Evolutionary conservation across 176 grass and related monocot species (phyloP), one percentile per base, ranked within the genome.

Genomic region (Leersia perrieri): DNA sequence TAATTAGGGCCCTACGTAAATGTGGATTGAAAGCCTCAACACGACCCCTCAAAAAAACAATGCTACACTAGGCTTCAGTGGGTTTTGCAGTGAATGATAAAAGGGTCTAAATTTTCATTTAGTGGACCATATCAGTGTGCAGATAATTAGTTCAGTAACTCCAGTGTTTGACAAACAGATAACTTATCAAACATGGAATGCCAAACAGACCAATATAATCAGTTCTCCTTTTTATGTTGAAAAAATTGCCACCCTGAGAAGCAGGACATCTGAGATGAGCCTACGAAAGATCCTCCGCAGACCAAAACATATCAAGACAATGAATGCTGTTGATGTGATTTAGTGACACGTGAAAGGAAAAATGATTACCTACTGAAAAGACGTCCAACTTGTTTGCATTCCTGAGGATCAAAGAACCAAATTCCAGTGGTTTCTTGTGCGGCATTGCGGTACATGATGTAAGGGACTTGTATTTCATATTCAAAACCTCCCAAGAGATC

Each of bases 331-430:
- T 9, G 18, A 42, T 7, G 29, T 35, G 28, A 84, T 33, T 65
- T 9, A 82, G 74, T 4, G 32, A 12, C 25, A 44, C 44, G 25
- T 33, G 11, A 25, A 20, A 75, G 63, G 62, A 35, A 63, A 75
- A 33, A 47, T 57, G 34, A 9, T 41, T 85, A 93, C 88, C 91
- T 90, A 16, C 22, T 73, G 28, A 93, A 88, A 85, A 93, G 44
- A 80, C 62, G 61, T 83, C 44, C 85, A 33, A 87, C 78, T 85
- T 87, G 74, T 90, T 85, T 45, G 85, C 88, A 93, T 68, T 93
- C 91, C 60, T 88, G 53, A 62, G 82, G 83, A 41, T 90, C 62
- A 64, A 88, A 88, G 72, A 93, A 90, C 88, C 91, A 93, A 63
- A 93, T 93, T 79, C 91, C 91, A 25, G 40, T 80, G 70, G 88